Evolutionary conservation across 306 rosid species (phyloP), one percentile per base, ranked within the genome.

Genomic region (Dalbergia cultrata): DNA sequence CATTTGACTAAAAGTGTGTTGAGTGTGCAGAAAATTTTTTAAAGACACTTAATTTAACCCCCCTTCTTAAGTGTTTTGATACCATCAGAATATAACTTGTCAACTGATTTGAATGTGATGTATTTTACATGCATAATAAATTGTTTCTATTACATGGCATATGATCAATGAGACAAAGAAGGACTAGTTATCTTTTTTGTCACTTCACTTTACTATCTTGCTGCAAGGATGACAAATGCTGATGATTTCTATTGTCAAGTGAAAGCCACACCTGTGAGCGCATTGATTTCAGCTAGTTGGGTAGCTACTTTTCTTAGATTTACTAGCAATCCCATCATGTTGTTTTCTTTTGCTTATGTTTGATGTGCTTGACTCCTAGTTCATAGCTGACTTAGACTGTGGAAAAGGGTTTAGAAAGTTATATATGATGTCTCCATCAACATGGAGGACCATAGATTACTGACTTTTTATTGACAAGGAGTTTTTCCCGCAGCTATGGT

Each of bases 381-480:
- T 39, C 52, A 6, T 80, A 49, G 54, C 43, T 64, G 43, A 63
- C 56, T 69, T 54, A 57, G 76, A 75, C 58, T 7, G 33, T 17
- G 64, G 17, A 79, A 65, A 53, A n/a, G 37, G 8, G 57, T 63
- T 39, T 69, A 18, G 22, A 67, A 17, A n/a, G 62, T 60, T 74
- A 75, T 63, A 67, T 44, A 43, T 73, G 44, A 50, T 53, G 17
- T 73, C 75, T 64, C 22, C 72, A 54, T 80, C 52, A 80, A 64
- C 52, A 37, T 66, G 76, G 70, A 57, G 37, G 62, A 63, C 45
- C n/a, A 53, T 13, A 35, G 58, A n/a, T 69, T 44, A 41, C 9
- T 69, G 54, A 33, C 35, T 19, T 65, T 50, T 18, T 61, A 58
- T 4, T 67, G 68, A 57, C 8, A 9, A 56, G 14, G 19, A 56